A percentile compares a stretch with the other conserved stretches of the same genome.
Conservation (phyloP, 768 basidiomycete species). For the Tubosaeta sp. region DNA sequence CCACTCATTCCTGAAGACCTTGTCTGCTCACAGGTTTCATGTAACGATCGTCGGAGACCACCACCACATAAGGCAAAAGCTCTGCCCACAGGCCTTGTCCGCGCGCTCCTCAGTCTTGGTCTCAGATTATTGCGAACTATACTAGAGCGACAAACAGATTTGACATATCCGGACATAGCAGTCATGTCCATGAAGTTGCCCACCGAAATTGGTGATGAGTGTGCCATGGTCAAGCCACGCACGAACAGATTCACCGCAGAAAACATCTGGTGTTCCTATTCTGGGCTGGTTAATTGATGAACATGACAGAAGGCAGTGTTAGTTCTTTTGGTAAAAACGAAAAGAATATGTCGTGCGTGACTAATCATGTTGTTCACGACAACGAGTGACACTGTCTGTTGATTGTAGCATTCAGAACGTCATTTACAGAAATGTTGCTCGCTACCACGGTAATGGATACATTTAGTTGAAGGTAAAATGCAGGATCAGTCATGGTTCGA, state of each 20-base stretch:
- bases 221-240: slow-evolving; percentile 32
- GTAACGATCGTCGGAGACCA: slow-evolving; percentile 2
- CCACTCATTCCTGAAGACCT: too few species aligned
- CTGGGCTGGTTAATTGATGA: not conserved
- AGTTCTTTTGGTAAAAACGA: slow-evolving; percentile 4
- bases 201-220: slow-evolving; percentile 31
- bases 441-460: not conserved
- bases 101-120: too few species aligned
- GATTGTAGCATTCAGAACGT: not conserved
- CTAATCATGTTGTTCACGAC: not conserved
- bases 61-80: not conserved
- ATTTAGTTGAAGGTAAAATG: not conserved
- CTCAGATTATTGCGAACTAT: slow-evolving; percentile 8
- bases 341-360: not conserved
- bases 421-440: not conserved
- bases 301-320: slow-evolving; percentile 9
- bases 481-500: not conserved
- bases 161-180: slow-evolving; percentile 26
- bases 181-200: slow-evolving; percentile 32
- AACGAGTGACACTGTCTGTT: not conserved
- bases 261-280: slow-evolving; percentile 9
- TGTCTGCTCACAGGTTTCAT: too few species aligned
- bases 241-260: slow-evolving; percentile 18
- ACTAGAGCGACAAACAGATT: slow-evolving; percentile 7
- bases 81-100: not conserved